phyloP scores from a whole-genome alignment of 164 flowering plant species.

The Buxus sempervirens region DNA sequence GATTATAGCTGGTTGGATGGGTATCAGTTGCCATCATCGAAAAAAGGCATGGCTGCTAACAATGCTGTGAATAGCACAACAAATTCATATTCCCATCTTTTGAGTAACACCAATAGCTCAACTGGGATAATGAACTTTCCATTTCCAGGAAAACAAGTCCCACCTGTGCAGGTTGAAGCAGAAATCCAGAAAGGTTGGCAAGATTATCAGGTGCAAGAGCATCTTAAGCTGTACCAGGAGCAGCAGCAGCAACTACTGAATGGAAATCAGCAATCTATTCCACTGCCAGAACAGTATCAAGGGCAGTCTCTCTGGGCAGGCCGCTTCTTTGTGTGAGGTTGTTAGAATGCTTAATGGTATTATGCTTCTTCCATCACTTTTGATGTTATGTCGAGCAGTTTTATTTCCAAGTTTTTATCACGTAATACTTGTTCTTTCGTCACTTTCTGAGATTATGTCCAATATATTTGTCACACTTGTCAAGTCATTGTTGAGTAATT shows the following conservation, averaged over 20 bases:
- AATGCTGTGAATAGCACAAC: slow-evolving; percentile 28
- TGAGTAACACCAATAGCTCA: slow-evolving; percentile 32
- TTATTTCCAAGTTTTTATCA: neutral
- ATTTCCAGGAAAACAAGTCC: slow-evolving; percentile 81
- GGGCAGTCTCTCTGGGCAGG: slow-evolving; percentile 77
- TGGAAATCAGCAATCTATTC: slow-evolving; percentile 43
- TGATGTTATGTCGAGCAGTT: slow-evolving; percentile 3
- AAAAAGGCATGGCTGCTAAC: slow-evolving; percentile 23
- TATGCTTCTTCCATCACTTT: neutral
- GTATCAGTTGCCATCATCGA: slow-evolving; percentile 53
- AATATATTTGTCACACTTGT: too few relatives aligned
- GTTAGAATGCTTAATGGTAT: slow-evolving; percentile 31
- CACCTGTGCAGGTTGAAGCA: slow-evolving; percentile 36
- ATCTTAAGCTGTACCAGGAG: slow-evolving; percentile 40
- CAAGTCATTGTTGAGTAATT: too few relatives aligned
- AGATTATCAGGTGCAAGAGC: slow-evolving; percentile 42
- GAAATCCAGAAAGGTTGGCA: slow-evolving; percentile 51
- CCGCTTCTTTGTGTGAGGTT: slow-evolving; percentile 73
- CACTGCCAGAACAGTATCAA: slow-evolving; percentile 61
- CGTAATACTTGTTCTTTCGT: neutral
- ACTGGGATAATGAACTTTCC: slow-evolving; percentile 58
- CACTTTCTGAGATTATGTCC: too few relatives aligned
- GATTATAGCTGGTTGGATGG: slow-evolving; percentile 94
- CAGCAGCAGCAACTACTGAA: slow-evolving; percentile 42
- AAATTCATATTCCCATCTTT: slow-evolving; percentile 19